Conservation (phyloP, 2,329 filamentous ascomycete genomes). For the Shiraia bambusicola region DNA sequence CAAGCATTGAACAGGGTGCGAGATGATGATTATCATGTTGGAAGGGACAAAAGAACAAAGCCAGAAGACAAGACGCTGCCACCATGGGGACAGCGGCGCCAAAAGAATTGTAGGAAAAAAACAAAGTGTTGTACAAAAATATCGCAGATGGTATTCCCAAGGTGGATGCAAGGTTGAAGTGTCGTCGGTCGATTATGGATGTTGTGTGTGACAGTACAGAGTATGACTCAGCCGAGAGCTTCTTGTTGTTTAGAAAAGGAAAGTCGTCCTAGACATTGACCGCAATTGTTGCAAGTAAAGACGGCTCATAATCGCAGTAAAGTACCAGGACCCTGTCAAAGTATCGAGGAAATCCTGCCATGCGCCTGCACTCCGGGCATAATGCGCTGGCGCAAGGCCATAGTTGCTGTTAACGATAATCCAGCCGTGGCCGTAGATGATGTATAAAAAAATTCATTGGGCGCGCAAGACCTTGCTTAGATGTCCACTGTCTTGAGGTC, state of each 20-base stretch:
- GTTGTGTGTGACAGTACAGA: conserved; percentile 1
- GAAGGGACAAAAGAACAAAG: not conserved
- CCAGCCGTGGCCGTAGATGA: conserved; percentile 31
- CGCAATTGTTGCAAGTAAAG: conserved; percentile 8
- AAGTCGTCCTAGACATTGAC: conserved; percentile 14
- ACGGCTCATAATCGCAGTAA: conserved; percentile 6
- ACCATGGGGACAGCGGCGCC: not conserved
- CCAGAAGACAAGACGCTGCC: not conserved
- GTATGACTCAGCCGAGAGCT: not conserved
- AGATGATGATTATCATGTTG: conserved; percentile 7
- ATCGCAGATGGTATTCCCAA: conserved; percentile 4
- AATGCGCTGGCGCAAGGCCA: conserved; percentile 9
- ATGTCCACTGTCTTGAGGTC: conserved; percentile 55
- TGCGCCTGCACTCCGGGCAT: conserved; percentile 23
- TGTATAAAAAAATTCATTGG: conserved; percentile 9
- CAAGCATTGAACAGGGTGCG: not conserved
- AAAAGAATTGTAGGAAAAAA: conserved; percentile 1
- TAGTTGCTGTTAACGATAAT: conserved; percentile 25
- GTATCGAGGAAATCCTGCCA: conserved; percentile 14
- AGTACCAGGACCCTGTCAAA: conserved; percentile 7
- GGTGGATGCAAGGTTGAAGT: conserved; percentile 1
- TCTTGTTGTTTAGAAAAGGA: conserved; percentile 9
- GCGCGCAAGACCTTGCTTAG: conserved; percentile 21
- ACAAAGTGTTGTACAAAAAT: conserved; percentile 16
- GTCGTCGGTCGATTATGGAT: conserved; percentile 6